Base-by-base conservation (phyloP, 352 stramenopile species). In the Pythium aristosporum region DNA sequence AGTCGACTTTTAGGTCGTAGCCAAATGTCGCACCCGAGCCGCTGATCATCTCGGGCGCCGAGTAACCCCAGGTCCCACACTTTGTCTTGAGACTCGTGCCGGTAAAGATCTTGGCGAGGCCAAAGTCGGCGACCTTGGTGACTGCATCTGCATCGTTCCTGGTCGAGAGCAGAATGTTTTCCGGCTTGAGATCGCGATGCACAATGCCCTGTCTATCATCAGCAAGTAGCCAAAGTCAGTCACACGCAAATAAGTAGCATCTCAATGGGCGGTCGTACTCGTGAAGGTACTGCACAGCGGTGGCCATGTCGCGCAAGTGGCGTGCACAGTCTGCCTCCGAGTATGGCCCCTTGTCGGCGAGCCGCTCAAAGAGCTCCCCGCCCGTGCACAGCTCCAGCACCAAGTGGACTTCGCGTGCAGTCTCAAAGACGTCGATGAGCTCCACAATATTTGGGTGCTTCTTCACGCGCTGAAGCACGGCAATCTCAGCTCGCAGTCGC, bases 1-100 rank as follows among this genome's bases (percentile, higher is more conserved):
- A 89, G 48, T 96, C 87, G 20, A 94, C 87, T 52, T 94, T 94
- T 37, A 72, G 84, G 59, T 94, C 82, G 62, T 94, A 96, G 11
- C 82, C 80, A 48, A 93, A 93, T 16, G 72, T 67, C 9, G 80
- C 65, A 13, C 73, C 82, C 7, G 81, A 90, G 3, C 85, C 85
- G 15, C 74, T 90, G 58, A 94, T 91, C 84, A 96, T 94, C 71
- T 93, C 87, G 0, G 87, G 87, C 0, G 85, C 87, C 2, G 85
- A 92, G 61, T 91, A 93, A 3, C 80, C 83, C 82, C 82, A 91
- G 43, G 81, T 92, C 34, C 83, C 85, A 65, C 81, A 91, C 68
- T 90, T 96, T 48, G 83, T 92, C 71, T 87, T 93, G 37, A 90
- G 72, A 52, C 65, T 87, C 2, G 72, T 82, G 6, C 81, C 80